phyloP scores from a whole-genome alignment of 805 yeast genomes.

The Lachancea thermotolerans region DNA sequence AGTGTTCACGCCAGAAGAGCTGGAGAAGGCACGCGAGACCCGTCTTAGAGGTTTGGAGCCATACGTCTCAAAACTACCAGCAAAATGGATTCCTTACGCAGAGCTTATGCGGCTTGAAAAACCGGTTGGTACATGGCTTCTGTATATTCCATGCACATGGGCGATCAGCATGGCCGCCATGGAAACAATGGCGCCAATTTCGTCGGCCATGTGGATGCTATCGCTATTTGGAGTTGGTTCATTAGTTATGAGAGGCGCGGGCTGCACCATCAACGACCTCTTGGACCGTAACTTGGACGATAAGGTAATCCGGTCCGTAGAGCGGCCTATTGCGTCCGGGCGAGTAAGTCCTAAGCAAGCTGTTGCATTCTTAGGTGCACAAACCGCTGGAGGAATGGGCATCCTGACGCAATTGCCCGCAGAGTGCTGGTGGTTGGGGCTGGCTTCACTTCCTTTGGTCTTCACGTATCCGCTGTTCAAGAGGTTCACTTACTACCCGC shows the following conservation, averaged over 20 bases:
- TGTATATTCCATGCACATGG: constrained; percentile 86
- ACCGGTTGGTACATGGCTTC: constrained; percentile 90
- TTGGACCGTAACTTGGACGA: constrained; percentile 77
- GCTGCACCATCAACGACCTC: constrained; percentile 91
- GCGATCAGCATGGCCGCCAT: constrained; percentile 86
- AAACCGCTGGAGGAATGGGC: constrained; percentile 65
- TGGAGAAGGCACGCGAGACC: constrained; percentile 40
- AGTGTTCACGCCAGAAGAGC: constrained; percentile 25
- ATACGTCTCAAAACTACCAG: constrained; percentile 58
- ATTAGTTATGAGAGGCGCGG: constrained; percentile 92
- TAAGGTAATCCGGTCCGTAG: constrained; percentile 80
- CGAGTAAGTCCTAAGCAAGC: constrained; percentile 71
- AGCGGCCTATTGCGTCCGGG: constrained; percentile 90
- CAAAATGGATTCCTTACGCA: constrained; percentile 77
- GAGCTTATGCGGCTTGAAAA: constrained; percentile 87
- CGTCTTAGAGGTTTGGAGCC: constrained; percentile 45
- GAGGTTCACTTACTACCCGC: constrained; percentile 94
- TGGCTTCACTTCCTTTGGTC: constrained; percentile 71
- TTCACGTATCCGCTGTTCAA: constrained; percentile 89
- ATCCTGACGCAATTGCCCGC: constrained; percentile 68
- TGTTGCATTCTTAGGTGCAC: constrained; percentile 59
- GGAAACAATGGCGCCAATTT: constrained; percentile 59
- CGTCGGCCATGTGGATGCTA: constrained; percentile 54
- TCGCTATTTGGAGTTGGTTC: constrained; percentile 79
- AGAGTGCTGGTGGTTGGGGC: constrained; percentile 77